Conservation (phyloP, 2,329 filamentous ascomycete species). For the Aspergillus neotritici region DNA sequence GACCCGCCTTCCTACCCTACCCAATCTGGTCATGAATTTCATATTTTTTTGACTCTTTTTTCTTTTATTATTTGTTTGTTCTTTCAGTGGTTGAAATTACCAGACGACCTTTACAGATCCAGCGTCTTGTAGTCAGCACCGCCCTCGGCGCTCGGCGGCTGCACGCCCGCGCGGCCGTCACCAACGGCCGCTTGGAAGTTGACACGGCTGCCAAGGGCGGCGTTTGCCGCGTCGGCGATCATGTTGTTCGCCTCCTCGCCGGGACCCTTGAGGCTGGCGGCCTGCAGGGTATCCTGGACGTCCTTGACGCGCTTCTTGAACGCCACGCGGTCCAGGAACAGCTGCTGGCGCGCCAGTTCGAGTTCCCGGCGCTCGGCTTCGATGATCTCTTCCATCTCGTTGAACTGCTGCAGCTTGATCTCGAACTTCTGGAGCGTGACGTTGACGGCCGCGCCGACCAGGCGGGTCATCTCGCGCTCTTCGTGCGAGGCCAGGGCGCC, state of each 20-base stretch:
- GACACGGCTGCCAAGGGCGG: slow-evolving; percentile 36
- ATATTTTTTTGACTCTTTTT: slow-evolving; percentile 3
- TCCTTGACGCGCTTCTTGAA: slow-evolving; percentile 84
- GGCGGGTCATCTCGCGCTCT: slow-evolving; percentile 90
- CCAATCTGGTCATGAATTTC: neutral
- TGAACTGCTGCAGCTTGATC: slow-evolving; percentile 91
- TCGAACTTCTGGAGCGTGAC: slow-evolving; percentile 93
- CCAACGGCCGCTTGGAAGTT: slow-evolving; percentile 35
- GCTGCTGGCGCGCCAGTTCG: slow-evolving; percentile 82
- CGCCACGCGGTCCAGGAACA: slow-evolving; percentile 84
- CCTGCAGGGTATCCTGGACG: slow-evolving; percentile 65
- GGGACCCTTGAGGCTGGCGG: slow-evolving; percentile 38
- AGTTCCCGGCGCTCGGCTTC: slow-evolving; percentile 89
- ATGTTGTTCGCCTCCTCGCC: slow-evolving; percentile 38
- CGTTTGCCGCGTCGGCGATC: slow-evolving; percentile 29
- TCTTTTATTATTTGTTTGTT: neutral
- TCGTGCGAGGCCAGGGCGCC: slow-evolving; percentile 89
- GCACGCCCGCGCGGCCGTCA: slow-evolving; percentile 26
- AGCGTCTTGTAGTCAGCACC: slow-evolving; percentile 39
- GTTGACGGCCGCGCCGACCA: slow-evolving; percentile 89
- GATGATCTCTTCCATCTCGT: slow-evolving; percentile 88
- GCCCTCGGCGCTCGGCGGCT: slow-evolving; percentile 38
- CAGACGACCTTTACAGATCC: slow-evolving; percentile 35
- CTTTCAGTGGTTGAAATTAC: slow-evolving; percentile 7
- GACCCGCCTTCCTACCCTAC: slow-evolving; percentile 3